A percentile compares a stretch with the other conserved stretches of the same genome.
Evolutionary conservation across 2,329 filamentous ascomycete species (phyloP).

Genomic region (Cercospora nicotianae): DNA sequence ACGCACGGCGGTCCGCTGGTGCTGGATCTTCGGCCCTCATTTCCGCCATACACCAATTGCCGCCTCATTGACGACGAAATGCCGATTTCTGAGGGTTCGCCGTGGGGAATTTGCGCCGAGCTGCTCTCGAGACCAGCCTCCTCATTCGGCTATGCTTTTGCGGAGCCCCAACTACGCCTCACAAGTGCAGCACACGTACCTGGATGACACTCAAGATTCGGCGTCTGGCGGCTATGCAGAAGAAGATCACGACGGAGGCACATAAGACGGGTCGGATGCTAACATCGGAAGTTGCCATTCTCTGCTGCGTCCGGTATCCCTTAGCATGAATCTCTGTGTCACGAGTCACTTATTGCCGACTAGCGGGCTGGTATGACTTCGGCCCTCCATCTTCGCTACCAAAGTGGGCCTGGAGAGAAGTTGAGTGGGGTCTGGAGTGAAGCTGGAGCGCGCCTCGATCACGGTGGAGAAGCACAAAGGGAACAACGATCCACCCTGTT

Average conservation of each 20-base stretch:
- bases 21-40: neutral
- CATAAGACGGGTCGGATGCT: neutral
- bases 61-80: neutral
- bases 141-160: neutral
- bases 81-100: neutral
- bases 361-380: neutral
- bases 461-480: constrained; percentile 12
- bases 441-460: constrained; percentile 13
- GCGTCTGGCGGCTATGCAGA: neutral
- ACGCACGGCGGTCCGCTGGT: neutral
- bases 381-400: neutral
- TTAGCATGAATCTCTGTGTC: neutral
- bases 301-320: neutral
- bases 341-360: neutral
- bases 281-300: neutral
- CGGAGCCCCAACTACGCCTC: neutral
- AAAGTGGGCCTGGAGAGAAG: neutral
- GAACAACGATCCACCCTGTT: constrained; percentile 8
- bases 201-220: neutral
- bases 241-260: neutral
- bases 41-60: neutral
- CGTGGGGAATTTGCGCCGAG: neutral
- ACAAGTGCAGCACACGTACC: neutral
- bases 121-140: neutral
- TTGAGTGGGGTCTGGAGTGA: constrained; percentile 11